Percentiles rank a stretch among this genome's conserved stretches.
These are phyloP conservation scores for Debaryomyces robertsiae DNA, from an alignment of 1,139 yeast genomes.

Conservation along the genomic window DNA sequence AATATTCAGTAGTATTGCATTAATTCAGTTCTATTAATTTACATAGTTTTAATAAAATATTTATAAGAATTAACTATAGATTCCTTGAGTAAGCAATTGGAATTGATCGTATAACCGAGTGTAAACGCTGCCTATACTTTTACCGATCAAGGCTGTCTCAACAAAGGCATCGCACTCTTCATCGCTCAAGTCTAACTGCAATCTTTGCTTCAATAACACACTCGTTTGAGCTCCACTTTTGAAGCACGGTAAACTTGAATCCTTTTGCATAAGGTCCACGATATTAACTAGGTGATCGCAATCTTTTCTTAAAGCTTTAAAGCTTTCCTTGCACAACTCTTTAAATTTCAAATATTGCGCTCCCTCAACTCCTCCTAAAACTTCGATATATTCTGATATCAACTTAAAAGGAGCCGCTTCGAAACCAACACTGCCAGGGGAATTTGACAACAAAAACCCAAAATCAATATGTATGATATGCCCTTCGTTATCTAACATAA, in stretches of 20 bases:
- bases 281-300: slow-evolving; percentile 73
- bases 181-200: slow-evolving; percentile 74
- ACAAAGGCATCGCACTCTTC: slow-evolving; percentile 76
- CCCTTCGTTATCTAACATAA: slow-evolving; percentile 91
- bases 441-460: slow-evolving; percentile 87
- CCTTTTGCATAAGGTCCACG: slow-evolving; percentile 93
- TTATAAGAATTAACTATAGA: slow-evolving; percentile 53
- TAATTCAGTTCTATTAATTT: slow-evolving; percentile 11
- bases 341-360: slow-evolving; percentile 61
- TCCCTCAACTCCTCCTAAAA: slow-evolving; percentile 77
- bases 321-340: slow-evolving; percentile 66
- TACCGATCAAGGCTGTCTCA: slow-evolving; percentile 70
- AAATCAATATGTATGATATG: slow-evolving; percentile 95
- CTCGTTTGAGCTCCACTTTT: slow-evolving; percentile 85
- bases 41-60: slow-evolving; percentile 9
- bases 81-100: slow-evolving; percentile 92
- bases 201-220: slow-evolving; percentile 71
- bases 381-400: slow-evolving; percentile 82
- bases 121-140: slow-evolving; percentile 85
- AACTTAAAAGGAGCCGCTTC: slow-evolving; percentile 97
- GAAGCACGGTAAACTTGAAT: slow-evolving; percentile 88
- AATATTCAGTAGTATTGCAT: slow-evolving; percentile 9
- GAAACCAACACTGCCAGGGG: slow-evolving; percentile 95
- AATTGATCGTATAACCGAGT: slow-evolving; percentile 93
- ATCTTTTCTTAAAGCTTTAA: slow-evolving; percentile 67